phyloP scores from a whole-genome alignment of 805 yeast genomes.

The Zygoascus tannicola region DNA sequence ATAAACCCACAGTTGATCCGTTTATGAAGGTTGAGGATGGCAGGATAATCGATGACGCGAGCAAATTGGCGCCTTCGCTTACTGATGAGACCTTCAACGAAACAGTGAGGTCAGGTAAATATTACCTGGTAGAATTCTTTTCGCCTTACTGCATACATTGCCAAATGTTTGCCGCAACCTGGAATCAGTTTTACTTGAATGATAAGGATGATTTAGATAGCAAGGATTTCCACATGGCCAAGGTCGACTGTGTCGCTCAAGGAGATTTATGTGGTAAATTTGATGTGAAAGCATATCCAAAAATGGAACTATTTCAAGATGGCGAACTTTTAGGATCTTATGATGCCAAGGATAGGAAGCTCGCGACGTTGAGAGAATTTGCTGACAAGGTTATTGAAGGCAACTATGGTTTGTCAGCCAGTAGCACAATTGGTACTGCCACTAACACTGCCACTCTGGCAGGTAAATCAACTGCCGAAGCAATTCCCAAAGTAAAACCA shows the following conservation, averaged over 20 bases:
- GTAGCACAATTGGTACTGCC: slow-evolving; percentile 7
- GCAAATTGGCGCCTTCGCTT: slow-evolving; percentile 27
- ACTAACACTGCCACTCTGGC: slow-evolving; percentile 8
- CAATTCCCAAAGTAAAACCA: slow-evolving; percentile 6
- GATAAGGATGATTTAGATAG: slow-evolving; percentile 37
- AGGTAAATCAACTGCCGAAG: slow-evolving; percentile 1
- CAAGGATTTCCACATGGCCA: slow-evolving; percentile 47
- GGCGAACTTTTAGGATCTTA: slow-evolving; percentile 23
- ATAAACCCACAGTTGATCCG: slow-evolving; percentile 1
- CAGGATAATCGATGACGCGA: slow-evolving; percentile 1
- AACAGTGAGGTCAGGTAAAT: slow-evolving; percentile 36
- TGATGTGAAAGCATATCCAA: slow-evolving; percentile 58
- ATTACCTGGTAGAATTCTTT: slow-evolving; percentile 76
- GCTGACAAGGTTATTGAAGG: slow-evolving; percentile 2
- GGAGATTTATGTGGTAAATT: slow-evolving; percentile 79
- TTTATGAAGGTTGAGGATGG: not conserved
- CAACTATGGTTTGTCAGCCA: not conserved
- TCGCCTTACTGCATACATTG: slow-evolving; percentile 91
- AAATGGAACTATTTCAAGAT: slow-evolving; percentile 48
- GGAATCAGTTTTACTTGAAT: slow-evolving; percentile 43
- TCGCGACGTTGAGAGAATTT: slow-evolving; percentile 9
- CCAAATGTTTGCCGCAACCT: slow-evolving; percentile 63
- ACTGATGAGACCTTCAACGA: slow-evolving; percentile 42
- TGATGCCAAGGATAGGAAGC: slow-evolving; percentile 4
- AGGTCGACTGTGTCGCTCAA: slow-evolving; percentile 76